Evolutionary conservation across 371 early-diverging fungal species (phyloP), one percentile per base, ranked within the genome.

Genomic region (Mortierella sp.): DNA sequence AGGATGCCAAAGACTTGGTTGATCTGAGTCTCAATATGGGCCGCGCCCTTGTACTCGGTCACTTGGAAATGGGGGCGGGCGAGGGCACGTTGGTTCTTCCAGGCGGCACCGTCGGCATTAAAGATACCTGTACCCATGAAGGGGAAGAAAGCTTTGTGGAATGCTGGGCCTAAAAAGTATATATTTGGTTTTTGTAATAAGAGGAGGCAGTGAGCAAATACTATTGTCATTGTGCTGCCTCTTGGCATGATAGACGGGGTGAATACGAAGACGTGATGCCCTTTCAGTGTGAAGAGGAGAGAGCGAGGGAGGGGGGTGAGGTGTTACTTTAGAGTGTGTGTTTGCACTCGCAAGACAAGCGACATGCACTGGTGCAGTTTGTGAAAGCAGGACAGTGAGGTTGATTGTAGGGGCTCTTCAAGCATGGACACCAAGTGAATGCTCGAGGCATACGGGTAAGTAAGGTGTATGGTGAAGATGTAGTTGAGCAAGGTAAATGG

Each of bases 31-130:
- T 76, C 78, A 51, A 76, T 76, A 37, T 76, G 78, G 47, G 70
- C 78, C 2, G 78, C 78, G 4, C 78, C 78, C 63, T 76, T 76
- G 62, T 76, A 76, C 27, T 76, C 78, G 2, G 78, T 76, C 19
- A 76, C 78, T 31, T 76, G 78, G 66, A 76, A 76, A n/a, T 76
- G 78, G 15, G 78, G 78, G 26, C 78, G 78, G 32, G 78, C 78
- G 11, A 76, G 46, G 5, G 78, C 78, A 19, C 78, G 65, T 50
- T 76, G 78, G 52, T 76, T 76, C 62, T 76, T 76, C 78, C 78
- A 76, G 2, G 78, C 70, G 3, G 78, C 65, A 8, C 78, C 78
- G 31, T 76, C 78, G 23, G 78, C 61, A 48, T 76, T 76, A 55
- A 76, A 76, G 55, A 76, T 76, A 9, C 78, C 78, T 26, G 78